Percentiles rank a stretch among this genome's conserved stretches.
Evolutionary conservation across 768 basidiomycete genomes (phyloP).

Genomic region (Leucogyrophana mollusca): DNA sequence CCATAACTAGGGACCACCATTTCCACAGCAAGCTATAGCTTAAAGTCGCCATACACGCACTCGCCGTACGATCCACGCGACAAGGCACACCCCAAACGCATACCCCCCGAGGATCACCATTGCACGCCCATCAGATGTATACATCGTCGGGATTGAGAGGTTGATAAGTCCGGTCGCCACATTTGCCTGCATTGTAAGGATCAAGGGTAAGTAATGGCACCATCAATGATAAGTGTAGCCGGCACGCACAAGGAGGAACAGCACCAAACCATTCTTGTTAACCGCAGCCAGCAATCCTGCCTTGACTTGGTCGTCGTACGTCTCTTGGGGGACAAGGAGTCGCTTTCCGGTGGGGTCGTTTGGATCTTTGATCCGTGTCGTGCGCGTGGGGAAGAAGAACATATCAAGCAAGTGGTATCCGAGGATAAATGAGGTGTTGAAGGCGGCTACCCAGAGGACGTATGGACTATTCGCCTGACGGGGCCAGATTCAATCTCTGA

Average conservation of each 20-base stretch:
- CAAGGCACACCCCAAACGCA: conserved; percentile 50
- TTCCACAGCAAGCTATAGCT: conserved; percentile 1
- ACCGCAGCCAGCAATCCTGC: conserved; percentile 70
- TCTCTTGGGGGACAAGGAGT: conserved; percentile 24
- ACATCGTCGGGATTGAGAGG: conserved; percentile 79
- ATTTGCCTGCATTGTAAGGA: conserved; percentile 63
- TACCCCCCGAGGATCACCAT: conserved; percentile 66
- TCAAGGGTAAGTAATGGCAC: no score
- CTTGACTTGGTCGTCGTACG: conserved; percentile 12
- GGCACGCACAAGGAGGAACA: conserved; percentile 78
- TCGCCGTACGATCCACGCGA: conserved; percentile 58
- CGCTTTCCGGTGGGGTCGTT: conserved; percentile 21
- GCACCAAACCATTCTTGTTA: conserved; percentile 73
- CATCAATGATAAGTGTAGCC: not conserved
- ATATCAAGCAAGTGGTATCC: conserved; percentile 80
- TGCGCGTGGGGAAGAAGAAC: conserved; percentile 54
- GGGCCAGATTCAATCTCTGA: not conserved
- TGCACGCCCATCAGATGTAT: conserved; percentile 53
- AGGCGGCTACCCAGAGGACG: conserved; percentile 85
- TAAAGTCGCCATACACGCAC: conserved; percentile 34
- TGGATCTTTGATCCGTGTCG: conserved; percentile 23
- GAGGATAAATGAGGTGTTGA: conserved; percentile 83
- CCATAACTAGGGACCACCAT: no score
- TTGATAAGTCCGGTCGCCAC: conserved; percentile 84
- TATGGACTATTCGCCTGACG: conserved; percentile 88